These are phyloP conservation scores for Hymenoscyphus infarciens DNA, from an alignment of 2,329 filamentous ascomycete species.

Conservation along the genomic window DNA sequence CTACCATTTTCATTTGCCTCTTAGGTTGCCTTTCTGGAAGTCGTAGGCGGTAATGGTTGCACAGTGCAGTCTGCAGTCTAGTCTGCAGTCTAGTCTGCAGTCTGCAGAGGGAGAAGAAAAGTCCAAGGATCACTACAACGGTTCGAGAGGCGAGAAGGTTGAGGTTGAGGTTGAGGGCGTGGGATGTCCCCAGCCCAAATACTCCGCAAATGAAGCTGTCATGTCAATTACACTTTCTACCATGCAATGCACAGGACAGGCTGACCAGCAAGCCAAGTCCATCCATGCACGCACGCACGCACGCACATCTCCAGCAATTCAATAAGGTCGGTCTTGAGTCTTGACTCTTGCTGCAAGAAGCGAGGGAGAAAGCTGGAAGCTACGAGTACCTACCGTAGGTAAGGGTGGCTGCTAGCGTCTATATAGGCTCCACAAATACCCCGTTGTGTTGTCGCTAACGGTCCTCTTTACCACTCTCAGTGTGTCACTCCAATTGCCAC, in stretches of 20 bases:
- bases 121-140: neutral
- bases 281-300: no score
- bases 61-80: neutral
- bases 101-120: neutral
- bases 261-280: no score
- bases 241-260: no score
- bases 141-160: neutral
- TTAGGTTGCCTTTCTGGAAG: neutral
- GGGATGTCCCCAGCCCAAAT: neutral
- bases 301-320: no score
- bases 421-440: neutral
- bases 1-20: no score
- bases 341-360: no score
- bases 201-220: neutral
- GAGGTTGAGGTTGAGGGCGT: neutral
- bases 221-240: no score
- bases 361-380: neutral
- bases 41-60: neutral
- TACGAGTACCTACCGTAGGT: no score
- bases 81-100: neutral
- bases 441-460: neutral
- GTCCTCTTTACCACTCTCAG: neutral
- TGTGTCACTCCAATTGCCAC: neutral
- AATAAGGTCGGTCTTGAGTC: no score
- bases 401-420: neutral